These are phyloP conservation scores for Salix caprea DNA, from an alignment of 345 rosid genomes.

Conservation along the genomic window DNA sequence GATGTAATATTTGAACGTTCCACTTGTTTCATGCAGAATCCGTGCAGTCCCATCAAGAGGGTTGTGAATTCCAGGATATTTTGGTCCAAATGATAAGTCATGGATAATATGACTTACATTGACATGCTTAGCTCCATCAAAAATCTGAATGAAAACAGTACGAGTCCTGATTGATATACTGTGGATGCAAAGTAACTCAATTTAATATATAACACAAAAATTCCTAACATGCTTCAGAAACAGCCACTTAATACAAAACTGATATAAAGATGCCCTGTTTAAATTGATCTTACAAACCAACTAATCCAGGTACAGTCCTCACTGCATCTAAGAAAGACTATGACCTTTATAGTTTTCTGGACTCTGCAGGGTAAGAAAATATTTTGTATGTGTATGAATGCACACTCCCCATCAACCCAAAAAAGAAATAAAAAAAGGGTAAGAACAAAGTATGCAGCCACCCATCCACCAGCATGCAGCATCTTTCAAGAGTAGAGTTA, in stretches of 20 bases:
- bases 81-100: conserved; percentile 89
- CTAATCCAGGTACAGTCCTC: not conserved
- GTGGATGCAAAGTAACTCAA: not conserved
- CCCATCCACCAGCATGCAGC: not conserved
- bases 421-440: too few species aligned
- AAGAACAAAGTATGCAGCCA: not conserved
- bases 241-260: not conserved
- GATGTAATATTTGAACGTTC: conserved; percentile 92
- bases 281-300: not conserved
- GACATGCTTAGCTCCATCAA: conserved; percentile 76
- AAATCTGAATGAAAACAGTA: conserved; percentile 51
- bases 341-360: not conserved
- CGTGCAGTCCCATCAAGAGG: conserved; percentile 84
- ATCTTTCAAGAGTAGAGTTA: not conserved
- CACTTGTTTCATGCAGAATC: conserved; percentile 65
- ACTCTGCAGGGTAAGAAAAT: not conserved
- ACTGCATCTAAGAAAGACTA: not conserved
- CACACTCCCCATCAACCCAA: not conserved
- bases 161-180: not conserved
- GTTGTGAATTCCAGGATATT: conserved; percentile 93
- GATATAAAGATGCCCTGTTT: too few species aligned
- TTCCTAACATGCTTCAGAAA: not conserved
- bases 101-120: conserved; percentile 88
- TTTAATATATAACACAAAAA: not conserved
- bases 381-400: not conserved